phyloP scores from a whole-genome alignment of 768 basidiomycete species.

The Boletellus sp. region DNA sequence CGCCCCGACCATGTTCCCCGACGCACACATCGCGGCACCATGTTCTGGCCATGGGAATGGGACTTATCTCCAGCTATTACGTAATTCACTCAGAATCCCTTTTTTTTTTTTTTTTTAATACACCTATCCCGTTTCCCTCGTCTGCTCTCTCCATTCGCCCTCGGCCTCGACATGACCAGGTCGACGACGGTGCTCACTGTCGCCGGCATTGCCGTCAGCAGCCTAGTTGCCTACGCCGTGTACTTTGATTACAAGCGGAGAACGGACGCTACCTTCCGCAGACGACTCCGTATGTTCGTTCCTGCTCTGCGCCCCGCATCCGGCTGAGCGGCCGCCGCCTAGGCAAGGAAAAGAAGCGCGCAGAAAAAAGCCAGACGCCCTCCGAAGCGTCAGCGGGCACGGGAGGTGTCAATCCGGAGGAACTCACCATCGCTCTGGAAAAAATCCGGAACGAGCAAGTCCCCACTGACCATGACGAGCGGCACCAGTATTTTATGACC shows the following conservation, averaged over 20 bases:
- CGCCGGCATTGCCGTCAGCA: slow-evolving; percentile 47
- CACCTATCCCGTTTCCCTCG: background rate
- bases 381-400: slow-evolving; percentile 28
- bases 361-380: slow-evolving; percentile 61
- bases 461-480: slow-evolving; percentile 67
- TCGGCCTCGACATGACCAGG: slow-evolving; percentile 23
- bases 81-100: slow-evolving; percentile 17
- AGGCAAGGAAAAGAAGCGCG: slow-evolving; percentile 94
- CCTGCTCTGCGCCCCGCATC: background rate
- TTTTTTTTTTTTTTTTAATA: no score
- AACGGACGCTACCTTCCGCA: slow-evolving; percentile 84
- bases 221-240: slow-evolving; percentile 72
- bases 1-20: no score
- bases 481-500: slow-evolving; percentile 88
- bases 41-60: background rate
- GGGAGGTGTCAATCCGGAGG: slow-evolving; percentile 41
- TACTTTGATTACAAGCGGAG: slow-evolving; percentile 96
- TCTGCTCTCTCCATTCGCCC: slow-evolving; percentile 13
- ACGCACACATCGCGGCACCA: background rate
- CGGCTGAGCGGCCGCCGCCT: slow-evolving; percentile 5
- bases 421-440: slow-evolving; percentile 61
- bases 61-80: slow-evolving; percentile 19
- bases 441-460: slow-evolving; percentile 65
- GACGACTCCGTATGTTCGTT: slow-evolving; percentile 68
- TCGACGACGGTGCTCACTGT: slow-evolving; percentile 40